These are phyloP conservation scores for Miamiensis avidus DNA, from an alignment of 169 alveolate genomes.

Conservation along the genomic window DNA sequence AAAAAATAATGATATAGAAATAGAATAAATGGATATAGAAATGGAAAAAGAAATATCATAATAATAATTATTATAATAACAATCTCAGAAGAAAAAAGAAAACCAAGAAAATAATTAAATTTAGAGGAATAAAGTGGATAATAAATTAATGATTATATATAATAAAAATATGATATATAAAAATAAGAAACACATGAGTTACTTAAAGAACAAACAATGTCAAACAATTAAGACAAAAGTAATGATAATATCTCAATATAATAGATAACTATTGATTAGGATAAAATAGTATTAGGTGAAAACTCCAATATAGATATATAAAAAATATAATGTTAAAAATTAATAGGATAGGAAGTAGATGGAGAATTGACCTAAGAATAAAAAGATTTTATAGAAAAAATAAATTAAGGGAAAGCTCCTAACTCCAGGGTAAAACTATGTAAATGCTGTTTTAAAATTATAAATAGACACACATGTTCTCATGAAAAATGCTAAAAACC, in stretches of 20 bases:
- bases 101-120: neutral
- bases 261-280: neutral
- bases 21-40: too few species aligned
- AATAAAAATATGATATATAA: too few species aligned
- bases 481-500: neutral
- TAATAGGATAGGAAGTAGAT: neutral
- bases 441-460: neutral
- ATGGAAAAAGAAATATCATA: too few species aligned
- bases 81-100: too few species aligned
- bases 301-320: neutral
- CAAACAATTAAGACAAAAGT: too few species aligned
- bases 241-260: neutral
- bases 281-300: neutral
- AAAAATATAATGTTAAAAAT: neutral
- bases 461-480: neutral
- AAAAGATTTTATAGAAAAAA: too few species aligned
- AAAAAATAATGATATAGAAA: too few species aligned
- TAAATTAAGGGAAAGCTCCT: neutral
- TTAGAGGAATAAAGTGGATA: neutral
- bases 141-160: too few species aligned
- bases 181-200: too few species aligned
- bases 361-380: neutral
- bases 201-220: too few species aligned
- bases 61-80: too few species aligned
- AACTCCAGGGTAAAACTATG: neutral